Evolutionary conservation across 2,329 filamentous ascomycete species (phyloP), one percentile per base, ranked within the genome.

Genomic region (Aureobasidium sp.): DNA sequence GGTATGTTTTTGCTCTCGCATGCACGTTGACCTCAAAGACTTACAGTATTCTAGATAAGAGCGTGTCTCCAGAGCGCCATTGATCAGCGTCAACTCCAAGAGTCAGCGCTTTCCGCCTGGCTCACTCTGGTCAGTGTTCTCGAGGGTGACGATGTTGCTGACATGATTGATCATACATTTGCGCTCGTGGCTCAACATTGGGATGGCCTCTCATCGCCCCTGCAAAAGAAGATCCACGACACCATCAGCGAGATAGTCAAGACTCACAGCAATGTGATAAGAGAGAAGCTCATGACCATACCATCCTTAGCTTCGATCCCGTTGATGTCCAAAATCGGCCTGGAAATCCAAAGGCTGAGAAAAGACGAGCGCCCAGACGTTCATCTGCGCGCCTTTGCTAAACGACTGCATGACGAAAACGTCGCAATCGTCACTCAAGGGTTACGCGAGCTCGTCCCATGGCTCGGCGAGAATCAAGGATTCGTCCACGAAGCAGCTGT

Each of bases 31-130:
- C 20, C 17, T 53, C 15, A n/a, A n/a, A 47, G 63, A 44, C 71
- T 76, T 52, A 76, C 14, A 8, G 22, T 15, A 12, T 41, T 22
- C 1, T 61, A 93, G 86, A 93, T 97, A 62, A 91, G 91, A 67
- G 91, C 93, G n/a, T 97, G 90, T 71, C 79, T 99, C 14, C 86
- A 96, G 65, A 91, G 91, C 25, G 91, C 91, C 0, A 82, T 97
- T 64, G 82, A 88, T 17, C 84, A 89, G 56, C 81, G 86, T 48
- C 83, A 87, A 51, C 80, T 99, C n/a, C 86, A 90, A 64, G 82
- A 90, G 64, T 80, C 85, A 34, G 90, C 91, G 1, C 92, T 97
- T 69, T 84, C 83, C 4, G 90, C 91, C 53, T 99, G 94, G 94
- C 82, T 85, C 29, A 82, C 86, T 9, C 86, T 99, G 76, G 82